phyloP scores from a whole-genome alignment of 495 filamentous ascomycete species.

The Penicillium goetzii region DNA sequence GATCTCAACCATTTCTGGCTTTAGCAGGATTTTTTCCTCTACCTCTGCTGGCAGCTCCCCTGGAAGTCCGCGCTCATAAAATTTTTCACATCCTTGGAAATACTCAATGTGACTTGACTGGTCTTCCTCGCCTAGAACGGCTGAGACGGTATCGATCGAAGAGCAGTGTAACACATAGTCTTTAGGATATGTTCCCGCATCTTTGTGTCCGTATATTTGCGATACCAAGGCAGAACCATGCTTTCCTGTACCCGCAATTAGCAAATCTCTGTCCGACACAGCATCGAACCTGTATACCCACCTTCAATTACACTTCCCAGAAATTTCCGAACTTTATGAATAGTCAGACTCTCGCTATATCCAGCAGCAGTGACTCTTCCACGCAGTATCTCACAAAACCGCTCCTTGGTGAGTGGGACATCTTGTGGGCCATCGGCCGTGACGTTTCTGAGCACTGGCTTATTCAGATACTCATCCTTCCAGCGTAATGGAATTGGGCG shows the following conservation, averaged over 20 bases:
- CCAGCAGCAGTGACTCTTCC: slow-evolving; percentile 18
- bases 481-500: slow-evolving; percentile 11
- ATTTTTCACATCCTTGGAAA: slow-evolving; percentile 22
- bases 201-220: slow-evolving; percentile 30
- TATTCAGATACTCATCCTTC: slow-evolving; percentile 27
- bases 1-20: slow-evolving; percentile 19
- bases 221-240: slow-evolving; percentile 30
- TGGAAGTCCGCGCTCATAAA: slow-evolving; percentile 25
- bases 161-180: slow-evolving; percentile 28
- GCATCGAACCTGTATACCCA: not conserved
- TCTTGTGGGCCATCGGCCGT: slow-evolving; percentile 28
- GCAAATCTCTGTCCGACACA: not conserved
- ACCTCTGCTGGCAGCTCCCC: slow-evolving; percentile 21
- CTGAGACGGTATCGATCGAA: slow-evolving; percentile 24
- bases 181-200: slow-evolving; percentile 24
- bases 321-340: slow-evolving; percentile 23
- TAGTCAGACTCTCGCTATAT: slow-evolving; percentile 15
- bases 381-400: slow-evolving; percentile 21
- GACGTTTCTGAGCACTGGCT: slow-evolving; percentile 29
- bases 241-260: slow-evolving; percentile 16
- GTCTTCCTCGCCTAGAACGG: slow-evolving; percentile 28
- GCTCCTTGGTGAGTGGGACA: slow-evolving; percentile 17
- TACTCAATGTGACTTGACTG: slow-evolving; percentile 29
- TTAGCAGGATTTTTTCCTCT: slow-evolving; percentile 24
- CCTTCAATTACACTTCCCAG: slow-evolving; percentile 25